Evolutionary conservation across 305 asterid species (phyloP).

Genomic region (Ilex paraguariensis): DNA sequence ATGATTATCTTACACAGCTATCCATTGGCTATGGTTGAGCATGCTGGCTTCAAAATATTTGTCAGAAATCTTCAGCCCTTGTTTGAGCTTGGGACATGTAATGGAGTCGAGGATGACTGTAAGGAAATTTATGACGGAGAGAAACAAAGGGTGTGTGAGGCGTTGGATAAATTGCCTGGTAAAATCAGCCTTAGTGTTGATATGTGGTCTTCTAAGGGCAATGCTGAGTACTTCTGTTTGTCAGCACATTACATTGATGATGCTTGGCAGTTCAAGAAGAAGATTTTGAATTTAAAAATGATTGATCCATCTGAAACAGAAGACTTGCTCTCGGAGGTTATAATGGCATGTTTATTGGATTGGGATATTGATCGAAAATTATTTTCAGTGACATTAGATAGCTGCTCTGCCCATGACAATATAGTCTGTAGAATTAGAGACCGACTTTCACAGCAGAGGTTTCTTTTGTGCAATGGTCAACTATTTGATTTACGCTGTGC

Average conservation of each 20-base stretch:
- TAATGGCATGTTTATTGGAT: conserved; percentile 56
- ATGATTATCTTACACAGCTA: conserved; percentile 88
- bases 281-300: conserved; percentile 53
- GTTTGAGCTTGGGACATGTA: conserved; percentile 57
- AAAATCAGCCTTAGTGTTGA: conserved; percentile 82
- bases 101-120: conserved; percentile 71
- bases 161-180: conserved; percentile 75
- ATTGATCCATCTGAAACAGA: conserved; percentile 70
- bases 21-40: conserved; percentile 81
- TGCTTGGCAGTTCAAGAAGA: conserved; percentile 75
- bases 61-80: conserved; percentile 80
- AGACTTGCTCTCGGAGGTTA: conserved; percentile 57
- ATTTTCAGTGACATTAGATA: conserved; percentile 78
- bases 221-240: conserved; percentile 62
- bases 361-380: conserved; percentile 88
- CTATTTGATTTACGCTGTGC: conserved; percentile 83
- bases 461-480: conserved; percentile 84
- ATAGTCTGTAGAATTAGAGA: conserved; percentile 59
- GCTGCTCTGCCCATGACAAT: conserved; percentile 48
- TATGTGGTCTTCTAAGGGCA: conserved; percentile 58
- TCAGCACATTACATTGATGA: conserved; percentile 76
- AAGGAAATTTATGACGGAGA: conserved; percentile 64
- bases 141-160: conserved; percentile 73
- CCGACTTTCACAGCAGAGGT: conserved; percentile 69
- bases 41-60: conserved; percentile 74